phyloP scores from a whole-genome alignment of 805 yeast genomes.

The Wickerhamomyces bisporus region DNA sequence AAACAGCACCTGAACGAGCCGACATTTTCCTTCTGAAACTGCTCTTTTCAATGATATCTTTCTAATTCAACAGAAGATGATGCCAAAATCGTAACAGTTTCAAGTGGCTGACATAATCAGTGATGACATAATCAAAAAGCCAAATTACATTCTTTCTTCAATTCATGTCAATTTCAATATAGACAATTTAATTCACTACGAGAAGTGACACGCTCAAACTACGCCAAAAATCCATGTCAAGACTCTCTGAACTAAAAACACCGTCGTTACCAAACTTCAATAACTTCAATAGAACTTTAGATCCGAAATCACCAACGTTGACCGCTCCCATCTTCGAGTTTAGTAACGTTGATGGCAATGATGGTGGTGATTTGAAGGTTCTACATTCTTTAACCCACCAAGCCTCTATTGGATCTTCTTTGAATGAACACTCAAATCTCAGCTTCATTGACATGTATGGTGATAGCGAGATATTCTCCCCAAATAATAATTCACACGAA shows the following conservation, averaged over 20 bases:
- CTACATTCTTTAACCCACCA: not conserved
- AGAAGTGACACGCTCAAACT: too few relatives aligned
- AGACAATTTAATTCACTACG: too few relatives aligned
- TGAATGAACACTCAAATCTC: slow-evolving; percentile 23
- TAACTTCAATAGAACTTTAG: not conserved
- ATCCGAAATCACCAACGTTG: not conserved
- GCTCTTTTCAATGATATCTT: too few relatives aligned
- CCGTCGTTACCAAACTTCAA: slow-evolving; percentile 15
- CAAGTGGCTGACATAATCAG: not conserved
- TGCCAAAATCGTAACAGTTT: too few relatives aligned
- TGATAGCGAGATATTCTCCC: slow-evolving; percentile 16
- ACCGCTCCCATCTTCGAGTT: not conserved
- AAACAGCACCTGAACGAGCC: slow-evolving; percentile 24
- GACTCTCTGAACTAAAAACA: not conserved
- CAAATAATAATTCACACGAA: slow-evolving; percentile 3
- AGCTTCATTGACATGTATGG: slow-evolving; percentile 35
- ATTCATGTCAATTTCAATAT: too few relatives aligned
- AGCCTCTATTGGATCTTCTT: not conserved
- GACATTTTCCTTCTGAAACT: too few relatives aligned
- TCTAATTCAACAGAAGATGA: too few relatives aligned
- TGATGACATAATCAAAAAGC: too few relatives aligned
- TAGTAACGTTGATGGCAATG: not conserved
- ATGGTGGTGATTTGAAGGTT: too few relatives aligned
- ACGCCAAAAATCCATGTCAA: not conserved
- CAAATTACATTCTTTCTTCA: not conserved